Base-by-base conservation (phyloP, 202 grass and related monocot species). In the Elaeis oleifera region DNA sequence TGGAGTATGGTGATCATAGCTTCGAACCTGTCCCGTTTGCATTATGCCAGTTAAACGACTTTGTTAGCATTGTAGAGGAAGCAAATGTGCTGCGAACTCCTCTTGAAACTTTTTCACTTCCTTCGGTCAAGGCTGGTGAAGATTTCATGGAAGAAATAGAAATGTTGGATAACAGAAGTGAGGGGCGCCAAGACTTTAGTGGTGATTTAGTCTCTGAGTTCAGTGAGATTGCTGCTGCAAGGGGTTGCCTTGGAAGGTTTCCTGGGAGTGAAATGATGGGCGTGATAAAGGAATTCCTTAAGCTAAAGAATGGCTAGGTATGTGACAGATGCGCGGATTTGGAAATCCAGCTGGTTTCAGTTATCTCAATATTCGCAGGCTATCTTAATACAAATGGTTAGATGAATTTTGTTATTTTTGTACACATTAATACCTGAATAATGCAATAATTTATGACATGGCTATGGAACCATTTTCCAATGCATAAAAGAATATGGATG, bases 181-280 rank as follows among this genome's bases (percentile, higher is more conserved):
- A 58, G 50, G 58, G 49, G 19, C 6, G 4, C 18, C 72, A 82
- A 72, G 84, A 74, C 60, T 77, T 74, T 56, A 62, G 69, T 1
- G 84, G 88, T 16, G 88, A 97, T 65, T 79, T 62, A 36, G 84
- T 97, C 8, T 86, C 26, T 14, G 82, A 84, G 54, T 89, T 92
- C 60, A 97, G 20, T 58, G 88, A 97, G 74, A 63, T 92, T 1
- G 69, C 84, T 2, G 72, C 88, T 61, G 79, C 84, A 8, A 81
- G 77, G 65, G 88, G 92, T 18, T 92, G 88, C 69, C 77, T 97
- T 23, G 92, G 92, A 54, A 84, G 88, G 55, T 97, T 97, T 48
- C 92, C 81, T 27, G 92, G 92, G 81, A 89, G 82, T 44, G 92
- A 97, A 74, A 97, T 89, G 92, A 92, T 97, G 88, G 77, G 84